These are phyloP conservation scores for Phytopythium vexans DNA, from an alignment of 352 stramenopile species.

Conservation along the genomic window DNA sequence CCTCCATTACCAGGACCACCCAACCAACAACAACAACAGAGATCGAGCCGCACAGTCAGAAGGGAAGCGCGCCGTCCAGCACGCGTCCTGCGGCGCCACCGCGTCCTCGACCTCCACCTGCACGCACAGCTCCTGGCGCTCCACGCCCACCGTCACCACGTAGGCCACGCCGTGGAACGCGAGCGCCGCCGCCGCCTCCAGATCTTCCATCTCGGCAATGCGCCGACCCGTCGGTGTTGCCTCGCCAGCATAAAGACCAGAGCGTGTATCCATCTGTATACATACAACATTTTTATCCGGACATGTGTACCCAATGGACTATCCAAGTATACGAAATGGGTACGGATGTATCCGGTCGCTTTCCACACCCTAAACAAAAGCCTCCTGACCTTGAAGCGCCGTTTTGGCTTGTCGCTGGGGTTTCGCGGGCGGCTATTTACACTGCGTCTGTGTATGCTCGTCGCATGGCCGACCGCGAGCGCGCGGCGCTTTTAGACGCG, in stretches of 20 bases:
- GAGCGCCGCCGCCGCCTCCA: conserved; percentile 59
- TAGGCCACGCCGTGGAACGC: conserved; percentile 75
- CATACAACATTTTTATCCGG: no score
- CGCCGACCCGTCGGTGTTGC: not conserved
- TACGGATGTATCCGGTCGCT: no score
- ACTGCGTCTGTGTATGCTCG: no score
- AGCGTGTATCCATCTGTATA: no score
- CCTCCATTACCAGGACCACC: not conserved
- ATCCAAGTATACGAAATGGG: no score
- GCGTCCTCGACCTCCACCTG: conserved; percentile 65
- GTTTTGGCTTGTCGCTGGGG: no score
- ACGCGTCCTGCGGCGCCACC: conserved; percentile 8
- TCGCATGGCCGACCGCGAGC: no score
- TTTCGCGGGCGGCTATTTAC: no score
- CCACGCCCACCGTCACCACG: conserved; percentile 64
- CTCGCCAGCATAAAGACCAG: not conserved
- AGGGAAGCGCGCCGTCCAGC: conserved; percentile 68
- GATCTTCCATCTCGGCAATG: conserved; percentile 31
- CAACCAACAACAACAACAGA: not conserved
- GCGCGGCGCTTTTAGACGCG: no score
- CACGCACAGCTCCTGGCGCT: conserved; percentile 54
- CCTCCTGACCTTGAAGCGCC: no score
- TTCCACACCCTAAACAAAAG: no score
- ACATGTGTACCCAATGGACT: no score
- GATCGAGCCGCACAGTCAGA: conserved; percentile 24